Base-by-base conservation (phyloP, 2,329 filamentous ascomycete genomes). In the Fusarium sp. region DNA sequence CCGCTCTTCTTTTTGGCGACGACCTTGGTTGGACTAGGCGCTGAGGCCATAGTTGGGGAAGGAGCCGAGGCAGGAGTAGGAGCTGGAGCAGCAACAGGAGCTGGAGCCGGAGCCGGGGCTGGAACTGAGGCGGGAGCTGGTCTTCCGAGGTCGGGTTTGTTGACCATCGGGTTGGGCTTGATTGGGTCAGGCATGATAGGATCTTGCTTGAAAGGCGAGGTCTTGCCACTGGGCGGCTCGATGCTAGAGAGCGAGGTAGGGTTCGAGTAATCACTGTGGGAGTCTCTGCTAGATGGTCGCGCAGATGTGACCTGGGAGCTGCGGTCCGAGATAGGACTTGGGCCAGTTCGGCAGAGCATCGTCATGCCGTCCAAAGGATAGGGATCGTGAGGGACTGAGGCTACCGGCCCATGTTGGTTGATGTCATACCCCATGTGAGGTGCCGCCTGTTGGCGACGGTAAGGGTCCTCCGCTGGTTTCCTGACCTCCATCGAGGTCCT, bases 361-460 rank as follows among this genome's bases (percentile, higher is more conserved):
- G 96, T 98, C 95, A 98, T 98, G 6, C 95, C 96, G 80, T 98
- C 96, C 82, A 93, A 90, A 0, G 96, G 95, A 81, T 98, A 98
- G 11, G 97, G 95, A 77, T 98, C 97, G 78, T 98, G 95, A 15
- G 96, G 95, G 4, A 97, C 90, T 15, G 90, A 84, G 5, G 91
- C 87, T 69, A 94, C 90, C 27, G 91, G 88, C 4, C 88, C 89
- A 57, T 84, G 81, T 73, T 95, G 91, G 65, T 85, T 86, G 43
- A 81, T 75, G 68, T 91, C 89, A 58, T 83, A 84, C 30, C 78
- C 69, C 38, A 72, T 70, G 38, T 79, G 74, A 14, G 67, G 61
- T 8, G 69, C 17, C 14, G 66, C 62, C 14, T 77, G 75, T 54
- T 74, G 74, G 14, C 76, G 71, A 9, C 73, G 70, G 33, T 77